Evolutionary conservation across 2,329 filamentous ascomycete species (phyloP).

Genomic region (Coniochaeta ligniaria): DNA sequence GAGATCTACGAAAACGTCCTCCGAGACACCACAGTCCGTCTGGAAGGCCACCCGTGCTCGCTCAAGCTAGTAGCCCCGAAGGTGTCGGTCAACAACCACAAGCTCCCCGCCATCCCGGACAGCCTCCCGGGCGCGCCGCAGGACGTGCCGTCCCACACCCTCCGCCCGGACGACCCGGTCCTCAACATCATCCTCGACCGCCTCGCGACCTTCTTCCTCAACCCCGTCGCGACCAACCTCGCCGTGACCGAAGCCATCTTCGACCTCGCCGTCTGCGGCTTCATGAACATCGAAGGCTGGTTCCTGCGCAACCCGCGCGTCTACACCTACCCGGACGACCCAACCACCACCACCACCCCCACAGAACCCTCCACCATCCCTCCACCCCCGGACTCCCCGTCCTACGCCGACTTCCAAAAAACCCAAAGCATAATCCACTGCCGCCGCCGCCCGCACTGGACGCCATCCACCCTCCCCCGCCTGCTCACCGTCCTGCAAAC

Average conservation of each 20-base stretch:
- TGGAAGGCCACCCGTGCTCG: constrained; percentile 70
- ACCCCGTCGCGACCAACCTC: constrained; percentile 86
- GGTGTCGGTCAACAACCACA: constrained; percentile 47
- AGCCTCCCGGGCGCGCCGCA: constrained; percentile 54
- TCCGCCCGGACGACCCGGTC: constrained; percentile 55
- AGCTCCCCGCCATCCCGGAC: constrained; percentile 46
- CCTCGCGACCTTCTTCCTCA: constrained; percentile 76
- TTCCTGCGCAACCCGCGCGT: constrained; percentile 65
- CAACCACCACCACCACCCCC: constrained; percentile 27
- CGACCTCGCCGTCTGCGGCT: constrained; percentile 76
- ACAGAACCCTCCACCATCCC: constrained; percentile 28
- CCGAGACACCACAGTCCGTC: constrained; percentile 59
- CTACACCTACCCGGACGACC: constrained; percentile 47
- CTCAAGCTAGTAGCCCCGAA: constrained; percentile 59
- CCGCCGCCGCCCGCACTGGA: constrained; percentile 47
- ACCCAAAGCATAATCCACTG: constrained; percentile 42
- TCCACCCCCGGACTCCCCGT: constrained; percentile 30
- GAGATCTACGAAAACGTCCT: constrained; percentile 65
- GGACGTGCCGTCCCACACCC: constrained; percentile 53
- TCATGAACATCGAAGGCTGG: constrained; percentile 86
- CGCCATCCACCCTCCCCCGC: constrained; percentile 37
- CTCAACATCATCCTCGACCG: constrained; percentile 62
- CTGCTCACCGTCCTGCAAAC: constrained; percentile 51
- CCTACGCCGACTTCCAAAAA: constrained; percentile 33
- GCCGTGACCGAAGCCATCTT: constrained; percentile 78